These are phyloP conservation scores for Pseudogymnoascus sp. DNA, from an alignment of 2,329 filamentous ascomycete species.

Conservation along the genomic window DNA sequence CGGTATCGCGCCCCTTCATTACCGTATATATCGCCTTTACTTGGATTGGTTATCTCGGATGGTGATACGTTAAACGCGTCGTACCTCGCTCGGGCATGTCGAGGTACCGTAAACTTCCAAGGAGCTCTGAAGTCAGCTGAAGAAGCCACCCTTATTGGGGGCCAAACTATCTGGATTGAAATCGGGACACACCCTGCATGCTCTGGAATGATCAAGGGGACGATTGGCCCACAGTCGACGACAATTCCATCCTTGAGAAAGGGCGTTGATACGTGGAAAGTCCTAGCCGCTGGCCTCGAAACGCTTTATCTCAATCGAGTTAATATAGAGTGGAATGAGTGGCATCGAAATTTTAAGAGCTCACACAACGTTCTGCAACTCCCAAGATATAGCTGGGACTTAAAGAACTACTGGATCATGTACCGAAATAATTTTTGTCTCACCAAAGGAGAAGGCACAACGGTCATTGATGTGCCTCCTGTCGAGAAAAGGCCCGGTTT, in stretches of 20 bases:
- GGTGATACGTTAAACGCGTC: constrained; percentile 46
- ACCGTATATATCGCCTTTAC: constrained; percentile 59
- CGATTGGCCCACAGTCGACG: constrained; percentile 19
- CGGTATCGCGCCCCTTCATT: constrained; percentile 46
- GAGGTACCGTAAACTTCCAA: constrained; percentile 60
- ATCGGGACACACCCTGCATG: constrained; percentile 60
- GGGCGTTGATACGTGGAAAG: constrained; percentile 47
- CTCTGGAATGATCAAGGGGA: constrained; percentile 30
- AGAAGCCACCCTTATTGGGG: constrained; percentile 50
- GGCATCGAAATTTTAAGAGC: constrained; percentile 45
- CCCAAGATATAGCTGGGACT: constrained; percentile 53
- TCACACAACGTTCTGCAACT: constrained; percentile 45
- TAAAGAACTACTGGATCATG: constrained; percentile 45
- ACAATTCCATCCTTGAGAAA: constrained; percentile 40
- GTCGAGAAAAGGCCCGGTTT: constrained; percentile 30
- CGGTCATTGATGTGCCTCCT: constrained; percentile 34
- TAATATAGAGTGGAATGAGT: constrained; percentile 49
- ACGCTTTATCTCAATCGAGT: constrained; percentile 42
- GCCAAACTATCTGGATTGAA: constrained; percentile 62
- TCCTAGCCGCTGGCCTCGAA: constrained; percentile 39
- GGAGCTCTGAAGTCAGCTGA: constrained; percentile 51
- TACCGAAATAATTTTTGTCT: constrained; percentile 50
- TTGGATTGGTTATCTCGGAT: constrained; percentile 50
- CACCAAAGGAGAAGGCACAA: constrained; percentile 45
- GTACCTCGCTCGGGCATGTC: constrained; percentile 56